Evolutionary conservation across 2,329 filamentous ascomycete species (phyloP).

Genomic region (Colletotrichum sp.): DNA sequence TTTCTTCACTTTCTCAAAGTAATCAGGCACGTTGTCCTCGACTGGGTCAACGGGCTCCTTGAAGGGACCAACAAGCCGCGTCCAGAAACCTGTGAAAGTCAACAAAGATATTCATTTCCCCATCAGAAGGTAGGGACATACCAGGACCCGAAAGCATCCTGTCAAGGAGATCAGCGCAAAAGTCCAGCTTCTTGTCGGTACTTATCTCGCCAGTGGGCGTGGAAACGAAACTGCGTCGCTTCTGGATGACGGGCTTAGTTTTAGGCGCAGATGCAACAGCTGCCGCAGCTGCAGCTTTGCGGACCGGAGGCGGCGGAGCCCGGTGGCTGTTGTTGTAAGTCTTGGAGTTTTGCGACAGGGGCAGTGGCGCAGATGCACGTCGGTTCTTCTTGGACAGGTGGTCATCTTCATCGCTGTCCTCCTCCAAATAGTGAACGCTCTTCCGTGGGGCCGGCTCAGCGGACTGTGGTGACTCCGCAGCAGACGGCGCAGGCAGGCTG

Average conservation of each 20-base stretch:
- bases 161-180: constrained; percentile 61
- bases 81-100: constrained; percentile 63
- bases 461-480: constrained; percentile 19
- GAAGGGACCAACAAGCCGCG: constrained; percentile 67
- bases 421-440: constrained; percentile 55
- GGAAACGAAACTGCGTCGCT: constrained; percentile 36
- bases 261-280: constrained; percentile 27
- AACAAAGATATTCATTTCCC: not conserved
- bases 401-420: constrained; percentile 44
- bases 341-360: constrained; percentile 17
- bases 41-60: constrained; percentile 62
- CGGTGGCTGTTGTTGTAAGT: not conserved
- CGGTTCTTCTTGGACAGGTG: constrained; percentile 43
- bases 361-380: constrained; percentile 41
- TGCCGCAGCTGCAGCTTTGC: constrained; percentile 25
- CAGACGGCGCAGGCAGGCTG: constrained; percentile 33
- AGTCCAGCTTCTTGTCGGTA: constrained; percentile 51
- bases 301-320: constrained; percentile 25
- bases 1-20: constrained; percentile 62
- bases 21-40: constrained; percentile 64
- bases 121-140: constrained; percentile 30
- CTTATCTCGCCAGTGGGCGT: constrained; percentile 24
- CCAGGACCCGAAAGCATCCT: constrained; percentile 68
- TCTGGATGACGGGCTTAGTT: constrained; percentile 34
- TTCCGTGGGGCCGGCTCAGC: constrained; percentile 37